A percentile compares a stretch with the other conserved stretches of the same genome.
Evolutionary conservation across 495 filamentous ascomycete species (phyloP).

Genomic region (Emericellopsis terricola): DNA sequence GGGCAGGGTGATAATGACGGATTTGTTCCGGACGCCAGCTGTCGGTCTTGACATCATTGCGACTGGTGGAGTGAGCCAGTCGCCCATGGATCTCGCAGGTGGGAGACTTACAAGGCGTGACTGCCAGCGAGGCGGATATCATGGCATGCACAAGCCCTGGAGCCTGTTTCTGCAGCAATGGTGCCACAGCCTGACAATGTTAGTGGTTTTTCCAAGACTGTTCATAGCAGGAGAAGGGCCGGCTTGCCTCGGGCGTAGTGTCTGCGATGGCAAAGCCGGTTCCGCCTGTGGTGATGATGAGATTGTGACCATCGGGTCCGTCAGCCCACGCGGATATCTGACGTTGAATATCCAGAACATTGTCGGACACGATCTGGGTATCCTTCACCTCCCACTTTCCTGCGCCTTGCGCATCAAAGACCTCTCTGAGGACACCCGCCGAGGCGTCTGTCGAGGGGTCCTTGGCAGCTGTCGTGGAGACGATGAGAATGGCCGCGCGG

Average conservation of each 20-base stretch:
- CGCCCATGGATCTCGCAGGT: not conserved
- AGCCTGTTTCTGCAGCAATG: conserved; percentile 72
- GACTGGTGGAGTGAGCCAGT: conserved; percentile 31
- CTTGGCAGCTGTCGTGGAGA: conserved; percentile 82
- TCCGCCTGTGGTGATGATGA: conserved; percentile 78
- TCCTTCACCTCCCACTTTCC: conserved; percentile 50
- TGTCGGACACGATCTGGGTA: conserved; percentile 67
- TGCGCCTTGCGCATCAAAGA: conserved; percentile 44
- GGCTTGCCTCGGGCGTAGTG: conserved; percentile 64
- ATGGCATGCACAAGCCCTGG: conserved; percentile 88
- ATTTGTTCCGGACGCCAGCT: conserved; percentile 69
- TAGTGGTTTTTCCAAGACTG: too few species aligned
- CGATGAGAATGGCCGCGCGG: conserved; percentile 59
- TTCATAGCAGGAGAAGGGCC: not conserved
- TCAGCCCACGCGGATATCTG: conserved; percentile 55
- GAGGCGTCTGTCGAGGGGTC: conserved; percentile 68
- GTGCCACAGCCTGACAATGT: conserved; percentile 68
- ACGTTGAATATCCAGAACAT: conserved; percentile 52
- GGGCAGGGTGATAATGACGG: conserved; percentile 78
- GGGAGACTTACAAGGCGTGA: conserved; percentile 64
- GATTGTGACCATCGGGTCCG: conserved; percentile 39
- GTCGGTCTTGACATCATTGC: conserved; percentile 96
- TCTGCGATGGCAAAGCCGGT: conserved; percentile 89
- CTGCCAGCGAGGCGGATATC: conserved; percentile 64
- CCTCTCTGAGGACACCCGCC: conserved; percentile 39